These are phyloP conservation scores for Lactarius akahatsu DNA, from an alignment of 768 basidiomycete species.

Conservation along the genomic window DNA sequence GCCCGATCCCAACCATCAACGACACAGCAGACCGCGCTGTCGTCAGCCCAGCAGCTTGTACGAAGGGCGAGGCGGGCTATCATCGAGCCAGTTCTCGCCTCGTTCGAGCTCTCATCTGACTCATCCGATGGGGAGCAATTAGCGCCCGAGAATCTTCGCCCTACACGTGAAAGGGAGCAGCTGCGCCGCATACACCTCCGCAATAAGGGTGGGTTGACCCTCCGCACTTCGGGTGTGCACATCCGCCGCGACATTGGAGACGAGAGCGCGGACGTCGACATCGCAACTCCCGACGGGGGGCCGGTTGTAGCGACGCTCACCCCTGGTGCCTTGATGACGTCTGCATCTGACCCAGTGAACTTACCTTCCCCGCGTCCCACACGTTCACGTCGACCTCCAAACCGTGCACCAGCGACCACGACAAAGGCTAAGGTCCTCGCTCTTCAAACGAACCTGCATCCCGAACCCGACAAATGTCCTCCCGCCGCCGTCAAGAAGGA, in stretches of 20 bases:
- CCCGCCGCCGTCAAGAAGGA: constrained; percentile 19
- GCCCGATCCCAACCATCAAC: constrained; percentile 42
- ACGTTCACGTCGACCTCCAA: constrained; percentile 12
- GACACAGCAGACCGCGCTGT: constrained; percentile 47
- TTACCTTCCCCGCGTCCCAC: constrained; percentile 9
- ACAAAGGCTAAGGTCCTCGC: constrained; percentile 17
- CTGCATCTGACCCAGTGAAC: background rate
- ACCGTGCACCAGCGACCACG: constrained; percentile 3
- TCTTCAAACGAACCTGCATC: constrained; percentile 2
- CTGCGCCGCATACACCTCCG: constrained; percentile 57
- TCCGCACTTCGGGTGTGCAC: constrained; percentile 44
- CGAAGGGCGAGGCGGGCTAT: constrained; percentile 50
- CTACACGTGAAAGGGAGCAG: constrained; percentile 50
- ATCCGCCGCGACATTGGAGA: constrained; percentile 58
- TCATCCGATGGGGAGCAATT: constrained; percentile 40
- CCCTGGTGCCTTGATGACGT: constrained; percentile 1
- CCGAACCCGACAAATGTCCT: constrained; percentile 2
- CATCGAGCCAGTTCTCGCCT: constrained; percentile 45
- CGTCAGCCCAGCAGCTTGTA: constrained; percentile 58
- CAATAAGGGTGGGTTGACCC: constrained; percentile 34
- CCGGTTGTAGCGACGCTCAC: background rate
- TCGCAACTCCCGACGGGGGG: constrained; percentile 34
- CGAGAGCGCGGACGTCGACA: constrained; percentile 61
- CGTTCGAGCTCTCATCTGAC: constrained; percentile 38
- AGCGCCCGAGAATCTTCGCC: constrained; percentile 44